Evolutionary conservation across 495 filamentous ascomycete species (phyloP).

Genomic region (Hypoxylon lienhwacheense): DNA sequence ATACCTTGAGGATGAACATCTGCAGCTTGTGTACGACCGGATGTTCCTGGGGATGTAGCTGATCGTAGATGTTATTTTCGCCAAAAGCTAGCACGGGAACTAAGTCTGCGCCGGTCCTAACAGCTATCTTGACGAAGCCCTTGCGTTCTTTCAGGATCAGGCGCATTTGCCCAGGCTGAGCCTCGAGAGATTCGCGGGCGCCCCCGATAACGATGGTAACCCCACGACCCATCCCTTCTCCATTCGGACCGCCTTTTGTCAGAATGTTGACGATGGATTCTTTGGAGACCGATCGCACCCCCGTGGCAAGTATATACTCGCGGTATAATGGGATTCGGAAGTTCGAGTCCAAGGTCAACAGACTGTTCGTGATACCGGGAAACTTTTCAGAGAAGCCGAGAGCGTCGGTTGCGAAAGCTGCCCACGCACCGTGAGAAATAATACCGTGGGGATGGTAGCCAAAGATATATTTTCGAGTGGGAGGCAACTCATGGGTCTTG

Average conservation of each 20-base stretch:
- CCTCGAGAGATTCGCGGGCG: constrained; percentile 86
- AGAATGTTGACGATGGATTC: constrained; percentile 89
- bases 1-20: constrained; percentile 73
- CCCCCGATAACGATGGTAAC: constrained; percentile 97
- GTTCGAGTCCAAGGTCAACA: constrained; percentile 90
- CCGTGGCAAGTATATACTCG: constrained; percentile 85
- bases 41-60: constrained; percentile 69
- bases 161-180: constrained; percentile 70
- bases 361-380: constrained; percentile 91
- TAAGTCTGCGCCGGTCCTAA: constrained; percentile 85
- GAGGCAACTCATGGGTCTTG: constrained; percentile 74
- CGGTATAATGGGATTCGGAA: constrained; percentile 93
- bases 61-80: constrained; percentile 95
- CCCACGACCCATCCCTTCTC: constrained; percentile 88
- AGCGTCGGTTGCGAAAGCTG: constrained; percentile 87
- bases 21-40: constrained; percentile 75
- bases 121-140: constrained; percentile 90
- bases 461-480: constrained; percentile 93
- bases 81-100: constrained; percentile 92
- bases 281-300: constrained; percentile 83
- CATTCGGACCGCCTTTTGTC: constrained; percentile 70
- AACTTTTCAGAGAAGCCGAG: constrained; percentile 87
- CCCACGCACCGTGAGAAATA: constrained; percentile 93
- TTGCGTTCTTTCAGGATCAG: constrained; percentile 81
- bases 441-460: constrained; percentile 98